Conservation (phyloP, 257 asterid genomes). For the Leonotis leonurus region DNA sequence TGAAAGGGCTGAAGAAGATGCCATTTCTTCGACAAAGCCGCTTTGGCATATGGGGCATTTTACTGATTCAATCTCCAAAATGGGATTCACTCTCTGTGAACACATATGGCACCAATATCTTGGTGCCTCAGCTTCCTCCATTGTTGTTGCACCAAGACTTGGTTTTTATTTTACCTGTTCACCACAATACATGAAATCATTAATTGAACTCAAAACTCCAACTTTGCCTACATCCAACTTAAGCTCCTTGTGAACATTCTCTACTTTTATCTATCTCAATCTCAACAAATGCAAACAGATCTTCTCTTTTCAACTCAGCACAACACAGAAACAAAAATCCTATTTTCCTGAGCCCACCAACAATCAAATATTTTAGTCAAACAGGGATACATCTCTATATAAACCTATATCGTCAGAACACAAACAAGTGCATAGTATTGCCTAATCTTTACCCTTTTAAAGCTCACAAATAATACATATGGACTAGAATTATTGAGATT, state of each 20-base stretch:
- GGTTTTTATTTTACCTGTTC: constrained; percentile 5
- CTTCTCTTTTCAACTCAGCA: not conserved
- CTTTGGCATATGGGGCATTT: constrained; percentile 70
- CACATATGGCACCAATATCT: constrained; percentile 80
- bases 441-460: not conserved
- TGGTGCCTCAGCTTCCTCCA: constrained; percentile 46
- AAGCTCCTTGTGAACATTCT: not conserved
- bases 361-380: constrained; percentile 7
- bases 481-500: not conserved
- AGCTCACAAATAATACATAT: not conserved
- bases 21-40: constrained; percentile 78
- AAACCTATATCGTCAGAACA: not conserved
- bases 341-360: not conserved
- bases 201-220: constrained; percentile 8
- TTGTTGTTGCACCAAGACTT: constrained; percentile 11
- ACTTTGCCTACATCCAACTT: constrained; percentile 6
- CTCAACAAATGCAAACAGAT: not conserved
- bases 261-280: not conserved
- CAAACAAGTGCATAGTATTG: not conserved
- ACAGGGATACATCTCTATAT: not conserved
- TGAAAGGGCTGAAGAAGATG: constrained; percentile 23
- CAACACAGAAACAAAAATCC: not conserved
- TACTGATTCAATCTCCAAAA: constrained; percentile 41
- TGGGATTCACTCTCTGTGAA: constrained; percentile 57
- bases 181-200: not conserved